Percentiles rank a stretch among this genome's conserved stretches.
Conservation (phyloP, 169 alveolate species). For the Eimeria acervulina region DNA sequence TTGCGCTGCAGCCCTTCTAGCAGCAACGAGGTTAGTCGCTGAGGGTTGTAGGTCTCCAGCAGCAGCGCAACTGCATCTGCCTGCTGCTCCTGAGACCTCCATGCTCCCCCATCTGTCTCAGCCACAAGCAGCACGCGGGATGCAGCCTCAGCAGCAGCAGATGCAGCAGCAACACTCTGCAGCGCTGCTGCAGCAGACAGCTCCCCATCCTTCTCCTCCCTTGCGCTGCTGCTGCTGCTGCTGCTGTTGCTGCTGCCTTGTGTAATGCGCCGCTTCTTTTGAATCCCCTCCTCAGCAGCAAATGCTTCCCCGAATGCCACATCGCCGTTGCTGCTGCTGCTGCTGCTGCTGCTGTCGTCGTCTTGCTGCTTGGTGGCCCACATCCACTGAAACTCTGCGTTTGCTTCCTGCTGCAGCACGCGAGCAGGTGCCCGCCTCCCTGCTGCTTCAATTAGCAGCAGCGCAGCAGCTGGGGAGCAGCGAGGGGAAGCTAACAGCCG, state of each 20-base stretch:
- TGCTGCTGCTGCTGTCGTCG: constrained; percentile 10
- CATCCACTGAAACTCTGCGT: neutral
- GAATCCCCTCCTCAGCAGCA: neutral
- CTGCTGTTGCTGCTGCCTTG: neutral
- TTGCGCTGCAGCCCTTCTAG: constrained; percentile 16
- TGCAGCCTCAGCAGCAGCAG: neutral
- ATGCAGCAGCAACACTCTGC: neutral
- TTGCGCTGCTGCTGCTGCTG: neutral
- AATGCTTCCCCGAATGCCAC: neutral
- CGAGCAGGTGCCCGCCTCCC: constrained; percentile 6
- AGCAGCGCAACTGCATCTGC: constrained; percentile 2
- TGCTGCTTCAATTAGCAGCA: constrained; percentile 27
- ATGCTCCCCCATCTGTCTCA: constrained; percentile 24
- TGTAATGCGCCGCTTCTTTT: constrained; percentile 14
- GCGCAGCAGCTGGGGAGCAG: constrained; percentile 21
- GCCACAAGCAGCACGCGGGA: constrained; percentile 2
- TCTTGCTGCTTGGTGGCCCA: neutral
- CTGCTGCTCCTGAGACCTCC: constrained; percentile 25
- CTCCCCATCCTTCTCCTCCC: neutral
- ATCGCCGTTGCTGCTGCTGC: constrained; percentile 10
- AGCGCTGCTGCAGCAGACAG: neutral
- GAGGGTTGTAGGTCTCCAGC: constrained; percentile 2
- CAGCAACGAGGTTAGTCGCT: neutral
- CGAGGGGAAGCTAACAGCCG: constrained; percentile 36
- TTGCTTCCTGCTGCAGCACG: constrained; percentile 34